Evolutionary conservation across 768 basidiomycete species (phyloP).

Genomic region (Filobasidium wieringae): DNA sequence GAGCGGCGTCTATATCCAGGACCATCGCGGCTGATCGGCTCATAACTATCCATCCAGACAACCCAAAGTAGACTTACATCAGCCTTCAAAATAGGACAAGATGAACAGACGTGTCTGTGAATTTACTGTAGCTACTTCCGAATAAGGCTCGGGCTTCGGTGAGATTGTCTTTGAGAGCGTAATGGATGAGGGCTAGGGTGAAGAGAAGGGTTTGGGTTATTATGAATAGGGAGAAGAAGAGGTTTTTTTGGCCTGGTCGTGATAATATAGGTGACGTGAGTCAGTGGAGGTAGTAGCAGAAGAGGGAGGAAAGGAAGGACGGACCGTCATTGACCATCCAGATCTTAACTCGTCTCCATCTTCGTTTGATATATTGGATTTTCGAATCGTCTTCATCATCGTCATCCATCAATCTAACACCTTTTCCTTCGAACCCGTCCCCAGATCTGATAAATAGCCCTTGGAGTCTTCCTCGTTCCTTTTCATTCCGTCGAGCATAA

Average conservation of each 20-base stretch:
- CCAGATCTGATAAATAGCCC: slow-evolving; percentile 55
- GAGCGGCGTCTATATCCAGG: slow-evolving; percentile 78
- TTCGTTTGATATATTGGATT: slow-evolving; percentile 31
- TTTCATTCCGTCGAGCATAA: slow-evolving; percentile 83
- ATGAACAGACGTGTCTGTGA: neutral
- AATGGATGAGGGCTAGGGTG: slow-evolving; percentile 52
- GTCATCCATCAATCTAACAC: slow-evolving; percentile 6
- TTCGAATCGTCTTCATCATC: slow-evolving; percentile 3
- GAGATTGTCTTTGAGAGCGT: slow-evolving; percentile 50
- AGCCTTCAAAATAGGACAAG: too few relatives aligned
- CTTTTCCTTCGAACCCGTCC: slow-evolving; percentile 39
- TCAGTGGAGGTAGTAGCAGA: too few relatives aligned
- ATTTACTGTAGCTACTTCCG: slow-evolving; percentile 65
- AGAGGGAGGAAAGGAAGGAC: slow-evolving; percentile 1
- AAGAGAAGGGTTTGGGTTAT: slow-evolving; percentile 68
- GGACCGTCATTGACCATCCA: slow-evolving; percentile 91
- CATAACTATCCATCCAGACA: too few relatives aligned
- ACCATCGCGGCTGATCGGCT: slow-evolving; percentile 79
- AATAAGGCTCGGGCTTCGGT: slow-evolving; percentile 55
- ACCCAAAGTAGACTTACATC: too few relatives aligned
- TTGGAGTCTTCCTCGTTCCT: slow-evolving; percentile 70
- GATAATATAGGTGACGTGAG: neutral
- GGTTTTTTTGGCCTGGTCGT: slow-evolving; percentile 44
- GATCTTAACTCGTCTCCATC: slow-evolving; percentile 47
- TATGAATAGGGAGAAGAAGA: slow-evolving; percentile 73